Evolutionary conservation across 495 filamentous ascomycete species (phyloP).

Genomic region (Platismatia glauca): DNA sequence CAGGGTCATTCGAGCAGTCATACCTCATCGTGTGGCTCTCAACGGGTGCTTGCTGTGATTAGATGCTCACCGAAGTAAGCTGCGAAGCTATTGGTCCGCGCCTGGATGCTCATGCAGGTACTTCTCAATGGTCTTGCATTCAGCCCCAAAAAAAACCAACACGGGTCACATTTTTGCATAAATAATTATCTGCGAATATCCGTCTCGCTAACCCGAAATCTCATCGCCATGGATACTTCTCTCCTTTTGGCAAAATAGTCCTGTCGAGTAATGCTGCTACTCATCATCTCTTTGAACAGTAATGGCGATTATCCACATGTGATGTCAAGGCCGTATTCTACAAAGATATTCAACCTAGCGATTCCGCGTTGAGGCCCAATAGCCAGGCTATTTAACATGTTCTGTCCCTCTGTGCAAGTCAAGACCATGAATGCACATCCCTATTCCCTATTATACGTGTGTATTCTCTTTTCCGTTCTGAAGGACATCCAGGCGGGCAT

Average conservation of each 20-base stretch:
- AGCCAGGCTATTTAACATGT: background rate
- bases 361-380: background rate
- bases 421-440: background rate
- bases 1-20: background rate
- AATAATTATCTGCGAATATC: background rate
- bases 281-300: background rate
- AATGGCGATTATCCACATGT: slow-evolving; percentile 2
- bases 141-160: background rate
- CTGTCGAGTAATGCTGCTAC: background rate
- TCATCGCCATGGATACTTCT: background rate
- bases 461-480: background rate
- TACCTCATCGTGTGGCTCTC: background rate
- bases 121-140: background rate
- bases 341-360: background rate
- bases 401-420: background rate
- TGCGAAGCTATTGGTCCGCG: background rate
- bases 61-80: background rate
- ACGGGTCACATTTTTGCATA: background rate
- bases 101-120: background rate
- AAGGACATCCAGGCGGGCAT: background rate
- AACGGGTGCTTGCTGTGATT: background rate
- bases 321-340: background rate
- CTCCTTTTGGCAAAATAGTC: background rate
- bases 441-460: background rate
- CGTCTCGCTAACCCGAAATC: background rate